phyloP scores from a whole-genome alignment of 305 asterid genomes.

The Fraxinus velutina region DNA sequence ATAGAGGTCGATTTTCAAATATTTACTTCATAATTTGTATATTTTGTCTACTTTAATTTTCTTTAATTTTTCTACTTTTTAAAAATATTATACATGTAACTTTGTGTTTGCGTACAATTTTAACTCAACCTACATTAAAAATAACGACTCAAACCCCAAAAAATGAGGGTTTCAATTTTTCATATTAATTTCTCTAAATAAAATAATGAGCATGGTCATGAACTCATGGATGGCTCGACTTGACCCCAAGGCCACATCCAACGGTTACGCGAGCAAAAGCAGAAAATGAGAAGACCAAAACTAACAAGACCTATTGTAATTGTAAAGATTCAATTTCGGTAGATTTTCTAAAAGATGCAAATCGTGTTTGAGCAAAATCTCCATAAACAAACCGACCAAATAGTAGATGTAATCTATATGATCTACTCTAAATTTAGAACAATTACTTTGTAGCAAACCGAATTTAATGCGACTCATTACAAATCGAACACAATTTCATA shows the following conservation, averaged over 20 bases:
- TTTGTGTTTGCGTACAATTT: background rate
- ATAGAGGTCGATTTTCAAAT: too few species aligned
- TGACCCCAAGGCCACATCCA: background rate
- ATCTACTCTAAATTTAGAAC: background rate
- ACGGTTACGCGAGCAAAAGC: background rate
- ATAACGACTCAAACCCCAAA: background rate
- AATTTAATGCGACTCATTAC: background rate
- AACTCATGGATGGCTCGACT: background rate
- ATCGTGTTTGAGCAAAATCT: background rate
- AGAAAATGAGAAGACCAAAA: background rate
- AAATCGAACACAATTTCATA: background rate
- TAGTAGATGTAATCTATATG: background rate
- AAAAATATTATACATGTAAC: background rate
- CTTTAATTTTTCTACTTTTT: background rate
- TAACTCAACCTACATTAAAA: background rate
- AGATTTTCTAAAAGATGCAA: background rate
- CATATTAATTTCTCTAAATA: background rate
- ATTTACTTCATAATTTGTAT: background rate
- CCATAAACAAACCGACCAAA: background rate
- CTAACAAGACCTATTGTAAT: background rate
- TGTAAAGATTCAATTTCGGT: background rate
- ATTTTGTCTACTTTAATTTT: background rate
- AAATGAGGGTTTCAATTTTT: background rate
- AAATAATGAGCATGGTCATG: background rate
- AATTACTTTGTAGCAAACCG: background rate